A percentile compares a stretch with the other conserved stretches of the same genome.
Conservation (phyloP, 1,139 yeast genomes). For the Spencermartinsiella ligniputridi region DNA sequence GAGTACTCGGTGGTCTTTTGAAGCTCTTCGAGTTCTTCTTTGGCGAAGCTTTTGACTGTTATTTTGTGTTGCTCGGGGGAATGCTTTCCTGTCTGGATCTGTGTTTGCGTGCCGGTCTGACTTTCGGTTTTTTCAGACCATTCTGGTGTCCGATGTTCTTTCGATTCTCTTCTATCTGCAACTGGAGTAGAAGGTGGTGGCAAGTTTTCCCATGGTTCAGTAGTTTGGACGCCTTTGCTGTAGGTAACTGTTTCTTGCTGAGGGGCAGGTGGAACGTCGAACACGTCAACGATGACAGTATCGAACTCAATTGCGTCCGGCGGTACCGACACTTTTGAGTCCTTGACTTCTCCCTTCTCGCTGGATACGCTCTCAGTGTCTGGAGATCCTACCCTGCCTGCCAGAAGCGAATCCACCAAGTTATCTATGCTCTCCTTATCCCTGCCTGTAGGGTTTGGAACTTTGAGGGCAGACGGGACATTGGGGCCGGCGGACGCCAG, state of each 20-base stretch:
- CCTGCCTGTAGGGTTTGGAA: background rate
- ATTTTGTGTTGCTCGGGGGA: slow-evolving; percentile 5
- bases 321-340: background rate
- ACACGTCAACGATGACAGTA: slow-evolving; percentile 9
- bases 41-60: slow-evolving; percentile 7
- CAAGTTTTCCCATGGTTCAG: slow-evolving; percentile 10
- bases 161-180: background rate
- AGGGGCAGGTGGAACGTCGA: slow-evolving; percentile 19
- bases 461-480: background rate
- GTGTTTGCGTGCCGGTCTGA: background rate
- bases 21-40: slow-evolving; percentile 14
- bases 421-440: slow-evolving; percentile 3
- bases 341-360: background rate
- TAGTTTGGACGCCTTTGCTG: slow-evolving; percentile 28
- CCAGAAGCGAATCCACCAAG: slow-evolving; percentile 8
- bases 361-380: background rate
- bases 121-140: background rate
- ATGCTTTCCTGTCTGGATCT: background rate
- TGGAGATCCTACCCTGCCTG: slow-evolving; percentile 4
- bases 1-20: slow-evolving; percentile 11
- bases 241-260: slow-evolving; percentile 20
- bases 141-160: background rate
- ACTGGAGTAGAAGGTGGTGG: background rate
- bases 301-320: slow-evolving; percentile 1
- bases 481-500: background rate